Evolutionary conservation across 73 alveolate species (phyloP), one percentile per base, ranked within the genome.

Genomic region (Breviolum minutum): DNA sequence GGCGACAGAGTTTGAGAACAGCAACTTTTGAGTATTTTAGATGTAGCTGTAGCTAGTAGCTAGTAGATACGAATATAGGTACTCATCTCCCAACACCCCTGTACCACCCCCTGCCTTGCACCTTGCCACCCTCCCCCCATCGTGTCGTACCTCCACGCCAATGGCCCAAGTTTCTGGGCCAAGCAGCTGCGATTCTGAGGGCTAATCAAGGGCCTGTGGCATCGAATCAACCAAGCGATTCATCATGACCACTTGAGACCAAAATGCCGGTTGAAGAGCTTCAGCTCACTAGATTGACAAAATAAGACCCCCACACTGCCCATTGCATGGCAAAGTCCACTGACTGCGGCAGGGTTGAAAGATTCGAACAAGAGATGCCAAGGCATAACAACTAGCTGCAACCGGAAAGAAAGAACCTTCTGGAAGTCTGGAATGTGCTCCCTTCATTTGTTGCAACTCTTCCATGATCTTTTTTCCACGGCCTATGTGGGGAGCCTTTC

Each of bases 161-260:
- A 32, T 20, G 90, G 90, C 40, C 90, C 90, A 20, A 81, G 70
- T 69, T 48, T 81, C 20, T 32, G 26, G 71, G 90, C 68, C 90
- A 81, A 81, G 87, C 87, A 79, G 66, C 87, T 79, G 62, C 87
- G 87, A 29, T 79, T 79, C 87, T 79, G 87, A 12, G 87, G 64
- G 32, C 87, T 79, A 63, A 79, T 79, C 87, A n/a, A 13, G 17
- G 87, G 66, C 87, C 87, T 79, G 77, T 68, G 64, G 30, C 84
- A 13, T 8, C 16, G 84, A 11, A 19, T 20, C 54, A 19, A 26
- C 8, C 60, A 74, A 74, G 32, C 12, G 68, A 32, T 82, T 7
- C 71, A 82, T 22, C 69, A 48, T 73, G 83, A 9, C 77, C 17
- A 22, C 24, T 6, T 17, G 77, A 17, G 8, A 22, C 77, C 77